phyloP scores from a whole-genome alignment of 2,329 filamentous ascomycete species.

The Sphaerostilbella broomeana region DNA sequence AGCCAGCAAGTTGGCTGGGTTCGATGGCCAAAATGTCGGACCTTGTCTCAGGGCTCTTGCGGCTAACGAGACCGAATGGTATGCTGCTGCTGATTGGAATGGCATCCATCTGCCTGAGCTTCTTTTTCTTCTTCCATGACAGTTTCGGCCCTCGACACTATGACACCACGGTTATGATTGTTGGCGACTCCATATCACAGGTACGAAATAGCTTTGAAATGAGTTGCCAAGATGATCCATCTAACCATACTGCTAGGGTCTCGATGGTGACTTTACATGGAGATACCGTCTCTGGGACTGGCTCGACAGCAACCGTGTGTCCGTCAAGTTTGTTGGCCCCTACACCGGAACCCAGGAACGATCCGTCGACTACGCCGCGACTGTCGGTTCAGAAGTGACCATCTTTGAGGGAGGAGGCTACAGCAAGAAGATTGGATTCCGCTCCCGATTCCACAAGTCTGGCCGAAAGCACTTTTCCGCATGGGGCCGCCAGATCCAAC shows the following conservation, averaged over 20 bases:
- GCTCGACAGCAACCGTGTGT: conserved; percentile 22
- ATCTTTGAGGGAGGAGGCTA: background rate
- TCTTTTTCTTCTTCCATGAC: no score
- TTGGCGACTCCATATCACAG: conserved; percentile 31
- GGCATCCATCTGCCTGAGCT: no score
- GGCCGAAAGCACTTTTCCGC: conserved; percentile 25
- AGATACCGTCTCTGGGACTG: conserved; percentile 36
- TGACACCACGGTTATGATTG: conserved; percentile 29
- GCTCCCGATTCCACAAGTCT: background rate
- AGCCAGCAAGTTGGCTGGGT: no score
- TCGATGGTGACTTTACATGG: conserved; percentile 37
- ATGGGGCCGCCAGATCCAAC: conserved; percentile 28
- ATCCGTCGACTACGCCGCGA: background rate
- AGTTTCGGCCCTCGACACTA: no score
- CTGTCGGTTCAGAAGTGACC: background rate
- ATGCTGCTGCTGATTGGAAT: no score
- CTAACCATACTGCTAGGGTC: conserved; percentile 24
- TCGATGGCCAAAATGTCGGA: no score
- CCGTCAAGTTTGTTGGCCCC: conserved; percentile 29
- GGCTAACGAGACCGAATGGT: no score
- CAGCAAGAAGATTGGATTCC: background rate
- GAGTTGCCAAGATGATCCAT: background rate
- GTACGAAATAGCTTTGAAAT: background rate
- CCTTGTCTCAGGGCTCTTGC: no score
- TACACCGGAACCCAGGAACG: conserved; percentile 28